A percentile compares a stretch with the other conserved stretches of the same genome.
Evolutionary conservation across 2,329 filamentous ascomycete genomes (phyloP).

Genomic region (Verticillium longisporum): DNA sequence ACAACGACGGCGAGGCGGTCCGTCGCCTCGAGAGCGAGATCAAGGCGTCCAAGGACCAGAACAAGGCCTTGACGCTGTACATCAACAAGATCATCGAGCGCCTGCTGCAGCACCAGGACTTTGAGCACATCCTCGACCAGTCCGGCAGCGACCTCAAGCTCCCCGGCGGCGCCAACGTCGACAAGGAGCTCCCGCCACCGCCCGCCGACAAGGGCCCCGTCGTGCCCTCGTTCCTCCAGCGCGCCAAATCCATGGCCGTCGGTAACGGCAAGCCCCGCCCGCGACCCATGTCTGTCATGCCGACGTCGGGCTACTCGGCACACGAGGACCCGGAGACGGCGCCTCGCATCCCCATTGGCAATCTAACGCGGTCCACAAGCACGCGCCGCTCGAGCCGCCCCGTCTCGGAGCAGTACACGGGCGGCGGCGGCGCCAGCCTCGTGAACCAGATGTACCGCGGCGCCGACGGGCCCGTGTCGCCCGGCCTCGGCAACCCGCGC

Average conservation of each 20-base stretch:
- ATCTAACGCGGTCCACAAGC: constrained; percentile 45
- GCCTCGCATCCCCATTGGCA: constrained; percentile 66
- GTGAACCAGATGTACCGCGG: constrained; percentile 89
- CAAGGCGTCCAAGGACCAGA: constrained; percentile 79
- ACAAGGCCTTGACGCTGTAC: constrained; percentile 94
- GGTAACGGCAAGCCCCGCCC: constrained; percentile 37
- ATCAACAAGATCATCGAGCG: constrained; percentile 99
- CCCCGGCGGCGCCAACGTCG: constrained; percentile 39
- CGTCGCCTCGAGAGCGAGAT: constrained; percentile 72
- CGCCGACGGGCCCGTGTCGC: constrained; percentile 56
- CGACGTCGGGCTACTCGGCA: constrained; percentile 27
- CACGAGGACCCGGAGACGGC: constrained; percentile 66
- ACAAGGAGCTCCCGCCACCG: constrained; percentile 81
- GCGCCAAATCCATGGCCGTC: constrained; percentile 54
- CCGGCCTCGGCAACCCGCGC: constrained; percentile 50
- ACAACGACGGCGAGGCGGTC: constrained; percentile 53
- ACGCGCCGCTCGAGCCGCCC: constrained; percentile 45
- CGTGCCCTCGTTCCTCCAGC: constrained; percentile 46
- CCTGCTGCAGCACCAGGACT: constrained; percentile 87
- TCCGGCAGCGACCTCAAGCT: constrained; percentile 47
- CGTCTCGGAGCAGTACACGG: constrained; percentile 57
- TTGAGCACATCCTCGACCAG: constrained; percentile 86
- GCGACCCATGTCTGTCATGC: constrained; percentile 53
- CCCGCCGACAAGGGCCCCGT: constrained; percentile 48
- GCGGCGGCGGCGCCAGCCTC: constrained; percentile 64